Percentiles rank a stretch among this genome's conserved stretches.
Evolutionary conservation across 2,329 filamentous ascomycete species (phyloP).

Genomic region (Seiridium cupressi): DNA sequence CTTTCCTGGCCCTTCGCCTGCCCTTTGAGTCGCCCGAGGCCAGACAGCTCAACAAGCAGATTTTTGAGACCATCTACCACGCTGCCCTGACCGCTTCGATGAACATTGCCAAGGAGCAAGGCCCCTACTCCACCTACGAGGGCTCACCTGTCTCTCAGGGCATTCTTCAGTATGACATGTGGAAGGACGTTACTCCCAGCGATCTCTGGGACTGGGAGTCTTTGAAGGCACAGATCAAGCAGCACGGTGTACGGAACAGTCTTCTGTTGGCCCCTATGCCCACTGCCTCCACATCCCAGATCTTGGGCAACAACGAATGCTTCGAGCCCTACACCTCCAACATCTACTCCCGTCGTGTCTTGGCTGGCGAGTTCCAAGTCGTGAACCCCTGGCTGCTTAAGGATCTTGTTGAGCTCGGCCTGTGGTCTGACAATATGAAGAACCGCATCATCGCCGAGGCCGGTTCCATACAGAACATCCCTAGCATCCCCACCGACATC

Average conservation of each 20-base stretch:
- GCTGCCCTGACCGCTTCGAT: slow-evolving; percentile 86
- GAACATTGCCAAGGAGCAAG: slow-evolving; percentile 79
- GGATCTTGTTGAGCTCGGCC: slow-evolving; percentile 94
- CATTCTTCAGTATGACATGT: slow-evolving; percentile 98
- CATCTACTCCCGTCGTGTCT: slow-evolving; percentile 97
- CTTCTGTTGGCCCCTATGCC: slow-evolving; percentile 96
- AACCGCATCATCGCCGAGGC: slow-evolving; percentile 98
- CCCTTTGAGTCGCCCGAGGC: slow-evolving; percentile 97
- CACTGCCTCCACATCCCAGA: slow-evolving; percentile 95
- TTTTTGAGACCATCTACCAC: slow-evolving; percentile 99
- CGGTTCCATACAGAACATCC: slow-evolving; percentile 93
- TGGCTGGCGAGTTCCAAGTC: slow-evolving; percentile 98
- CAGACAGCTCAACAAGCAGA: slow-evolving; percentile 91
- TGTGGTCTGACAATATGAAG: slow-evolving; percentile 99
- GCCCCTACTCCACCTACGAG: slow-evolving; percentile 85
- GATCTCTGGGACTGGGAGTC: slow-evolving; percentile 95
- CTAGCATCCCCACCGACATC: slow-evolving; percentile 93
- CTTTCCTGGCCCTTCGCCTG: slow-evolving; percentile 93
- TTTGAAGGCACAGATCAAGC: slow-evolving; percentile 86
- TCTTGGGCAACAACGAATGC: slow-evolving; percentile 98
- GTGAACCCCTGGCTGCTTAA: slow-evolving; percentile 99
- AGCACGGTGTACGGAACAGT: slow-evolving; percentile 94
- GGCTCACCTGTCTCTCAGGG: slow-evolving; percentile 94
- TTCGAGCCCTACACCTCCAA: slow-evolving; percentile 99
- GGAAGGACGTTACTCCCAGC: slow-evolving; percentile 80